Base-by-base conservation (phyloP, 208 protist species). In the Leishmania guyanensis region DNA sequence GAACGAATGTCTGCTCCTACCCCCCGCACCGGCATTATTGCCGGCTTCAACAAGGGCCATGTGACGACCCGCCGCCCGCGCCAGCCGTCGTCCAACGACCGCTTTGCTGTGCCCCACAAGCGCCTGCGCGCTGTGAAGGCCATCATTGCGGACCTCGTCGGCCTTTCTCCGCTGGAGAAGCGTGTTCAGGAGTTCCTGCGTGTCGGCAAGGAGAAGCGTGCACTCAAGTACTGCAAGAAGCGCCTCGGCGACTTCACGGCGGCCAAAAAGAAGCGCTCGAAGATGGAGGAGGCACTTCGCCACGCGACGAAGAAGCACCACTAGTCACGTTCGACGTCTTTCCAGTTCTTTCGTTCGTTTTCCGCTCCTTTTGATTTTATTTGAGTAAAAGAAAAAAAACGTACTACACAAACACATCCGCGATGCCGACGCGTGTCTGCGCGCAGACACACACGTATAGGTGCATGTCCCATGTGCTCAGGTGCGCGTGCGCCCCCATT, bases 171-270 rank as follows among this genome's bases (percentile, higher is more conserved):
- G 9, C 91, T 98, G 77, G 97, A 99, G 84, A 94, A 90, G 88
- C 96, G 97, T 75, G 92, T 97, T 53, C 93, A 95, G 90, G 97
- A 99, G 93, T 86, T 99, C 77, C 91, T 99, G 77, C 97, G 96
- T 77, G 95, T 99, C 33, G 95, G 96, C 39, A 97, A 97, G 92
- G 97, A 99, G 88, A 99, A 99, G 94, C 94, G 96, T 81, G 97
- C 97, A 48, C 90, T 99, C 46, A 98, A 98, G 89, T 96, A 96
- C 83, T 96, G 93, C 91, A 99, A 99, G 92, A 97, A 97, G 90
- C 93, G 96, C 80, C 92, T 98, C 70, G 96, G 96, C 75, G 88
- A 94, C 89, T 92, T 97, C 87, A 93, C 80, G 43, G 92, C 91
- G 20, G 96, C 94, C 36, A 98, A 98, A 91, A 98, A 98, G 94